Percentiles rank a stretch among this genome's conserved stretches.
phyloP scores from a whole-genome alignment of 257 asterid species.

The Prunella vulgaris region DNA sequence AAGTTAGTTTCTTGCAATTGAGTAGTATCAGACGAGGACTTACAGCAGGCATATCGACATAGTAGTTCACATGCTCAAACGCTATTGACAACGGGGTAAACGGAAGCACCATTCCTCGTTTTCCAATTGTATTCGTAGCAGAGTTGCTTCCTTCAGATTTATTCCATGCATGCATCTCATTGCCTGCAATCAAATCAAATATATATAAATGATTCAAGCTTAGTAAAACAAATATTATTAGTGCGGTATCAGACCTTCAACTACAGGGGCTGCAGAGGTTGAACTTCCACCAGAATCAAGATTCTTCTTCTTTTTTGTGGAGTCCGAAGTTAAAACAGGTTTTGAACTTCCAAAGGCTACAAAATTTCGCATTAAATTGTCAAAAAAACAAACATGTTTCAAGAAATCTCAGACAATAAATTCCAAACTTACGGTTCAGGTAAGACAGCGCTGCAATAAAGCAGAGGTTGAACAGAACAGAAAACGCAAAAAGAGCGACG shows the following conservation, averaged over 20 bases:
- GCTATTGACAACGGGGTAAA: slow-evolving; percentile 86
- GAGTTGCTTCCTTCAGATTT: slow-evolving; percentile 26
- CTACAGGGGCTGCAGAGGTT: slow-evolving; percentile 18
- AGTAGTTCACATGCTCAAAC: slow-evolving; percentile 81
- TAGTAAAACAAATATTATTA: background rate
- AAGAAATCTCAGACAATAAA: slow-evolving; percentile 1
- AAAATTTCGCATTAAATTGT: slow-evolving; percentile 14
- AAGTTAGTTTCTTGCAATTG: background rate
- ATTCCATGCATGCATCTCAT: slow-evolving; percentile 35
- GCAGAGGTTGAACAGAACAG: slow-evolving; percentile 71
- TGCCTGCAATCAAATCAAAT: slow-evolving; percentile 41
- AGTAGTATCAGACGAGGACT: slow-evolving; percentile 27
- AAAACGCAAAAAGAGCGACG: slow-evolving; percentile 73
- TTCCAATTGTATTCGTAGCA: slow-evolving; percentile 26
- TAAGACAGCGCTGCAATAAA: slow-evolving; percentile 67
- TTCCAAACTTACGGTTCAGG: slow-evolving; percentile 56
- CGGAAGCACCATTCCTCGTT: slow-evolving; percentile 90
- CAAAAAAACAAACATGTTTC: slow-evolving; percentile 8
- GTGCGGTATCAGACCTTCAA: slow-evolving; percentile 37
- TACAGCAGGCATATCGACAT: slow-evolving; percentile 91
- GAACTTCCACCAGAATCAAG: slow-evolving; percentile 18
- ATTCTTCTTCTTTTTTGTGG: slow-evolving; percentile 31
- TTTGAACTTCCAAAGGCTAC: slow-evolving; percentile 76
- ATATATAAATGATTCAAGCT: too few species aligned
- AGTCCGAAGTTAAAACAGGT: slow-evolving; percentile 43